Evolutionary conservation across 345 rosid species (phyloP).

Genomic region (Aurinia saxatilis): DNA sequence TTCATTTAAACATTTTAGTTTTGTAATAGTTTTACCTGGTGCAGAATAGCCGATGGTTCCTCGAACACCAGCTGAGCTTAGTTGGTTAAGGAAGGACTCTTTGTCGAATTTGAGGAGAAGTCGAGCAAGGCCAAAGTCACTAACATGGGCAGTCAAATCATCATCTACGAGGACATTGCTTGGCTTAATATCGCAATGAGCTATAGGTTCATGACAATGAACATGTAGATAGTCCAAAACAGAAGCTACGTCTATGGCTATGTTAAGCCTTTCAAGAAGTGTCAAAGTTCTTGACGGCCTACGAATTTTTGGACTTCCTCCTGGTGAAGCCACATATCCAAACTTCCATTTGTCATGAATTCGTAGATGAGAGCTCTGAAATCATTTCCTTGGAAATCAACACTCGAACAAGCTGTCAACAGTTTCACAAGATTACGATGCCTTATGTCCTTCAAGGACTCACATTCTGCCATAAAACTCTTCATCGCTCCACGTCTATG

Average conservation of each 20-base stretch:
- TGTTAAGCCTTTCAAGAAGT: constrained; percentile 27
- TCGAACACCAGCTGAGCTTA: neutral
- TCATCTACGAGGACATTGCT: constrained; percentile 11
- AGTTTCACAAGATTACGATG: constrained; percentile 46
- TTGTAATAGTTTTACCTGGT: constrained; percentile 7
- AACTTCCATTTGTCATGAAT: constrained; percentile 39
- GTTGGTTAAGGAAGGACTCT: neutral
- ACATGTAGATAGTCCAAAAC: constrained; percentile 14
- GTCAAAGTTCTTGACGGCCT: neutral
- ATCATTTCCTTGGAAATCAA: constrained; percentile 32
- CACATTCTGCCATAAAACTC: constrained; percentile 42
- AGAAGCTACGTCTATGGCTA: constrained; percentile 15
- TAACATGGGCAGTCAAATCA: neutral
- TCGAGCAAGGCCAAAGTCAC: constrained; percentile 21
- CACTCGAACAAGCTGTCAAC: constrained; percentile 37
- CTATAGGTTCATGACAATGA: neutral
- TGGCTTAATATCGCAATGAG: constrained; percentile 15
- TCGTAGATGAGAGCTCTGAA: constrained; percentile 45
- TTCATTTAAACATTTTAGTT: neutral
- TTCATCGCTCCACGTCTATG: constrained; percentile 30
- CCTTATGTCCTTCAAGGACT: constrained; percentile 24
- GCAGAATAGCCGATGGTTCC: constrained; percentile 17
- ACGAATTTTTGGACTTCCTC: neutral
- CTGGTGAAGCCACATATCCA: constrained; percentile 35
- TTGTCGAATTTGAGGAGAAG: neutral